Conservation (phyloP, 2,329 filamentous ascomycete genomes). For the Stemphylium beticola region DNA sequence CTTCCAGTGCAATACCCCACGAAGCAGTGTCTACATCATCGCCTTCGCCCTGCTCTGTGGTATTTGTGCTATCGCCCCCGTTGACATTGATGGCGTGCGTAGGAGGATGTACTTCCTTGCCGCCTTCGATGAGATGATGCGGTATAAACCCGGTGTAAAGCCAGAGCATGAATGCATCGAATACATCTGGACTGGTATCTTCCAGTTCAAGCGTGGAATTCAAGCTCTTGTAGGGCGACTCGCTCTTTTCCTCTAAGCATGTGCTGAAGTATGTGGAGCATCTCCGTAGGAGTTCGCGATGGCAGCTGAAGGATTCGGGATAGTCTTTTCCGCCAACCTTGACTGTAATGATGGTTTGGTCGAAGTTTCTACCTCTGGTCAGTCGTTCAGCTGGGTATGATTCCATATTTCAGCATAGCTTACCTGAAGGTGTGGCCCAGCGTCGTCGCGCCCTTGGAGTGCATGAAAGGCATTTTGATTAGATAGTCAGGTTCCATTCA, state of each 20-base stretch:
- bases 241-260: conserved; percentile 35
- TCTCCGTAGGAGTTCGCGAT: conserved; percentile 41
- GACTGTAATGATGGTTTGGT: conserved; percentile 46
- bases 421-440: conserved; percentile 46
- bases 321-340: conserved; percentile 41
- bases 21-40: conserved; percentile 44
- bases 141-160: conserved; percentile 47
- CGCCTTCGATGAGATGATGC: conserved; percentile 46
- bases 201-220: conserved; percentile 38
- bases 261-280: conserved; percentile 45
- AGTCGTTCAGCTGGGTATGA: conserved; percentile 10
- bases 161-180: conserved; percentile 48
- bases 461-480: conserved; percentile 47
- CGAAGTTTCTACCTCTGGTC: conserved; percentile 40
- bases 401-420: neutral
- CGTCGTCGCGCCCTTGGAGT: conserved; percentile 37
- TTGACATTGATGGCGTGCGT: conserved; percentile 36
- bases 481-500: conserved; percentile 44
- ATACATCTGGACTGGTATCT: conserved; percentile 45
- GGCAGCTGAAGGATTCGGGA: conserved; percentile 45
- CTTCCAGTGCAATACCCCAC: conserved; percentile 45
- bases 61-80: conserved; percentile 18
- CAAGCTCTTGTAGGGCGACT: conserved; percentile 42
- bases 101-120: conserved; percentile 39
- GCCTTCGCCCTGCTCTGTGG: conserved; percentile 25